A percentile compares a stretch with the other conserved stretches of the same genome.
Conservation (phyloP, 2,329 filamentous ascomycete species). For the Paracamarosporium sp. region DNA sequence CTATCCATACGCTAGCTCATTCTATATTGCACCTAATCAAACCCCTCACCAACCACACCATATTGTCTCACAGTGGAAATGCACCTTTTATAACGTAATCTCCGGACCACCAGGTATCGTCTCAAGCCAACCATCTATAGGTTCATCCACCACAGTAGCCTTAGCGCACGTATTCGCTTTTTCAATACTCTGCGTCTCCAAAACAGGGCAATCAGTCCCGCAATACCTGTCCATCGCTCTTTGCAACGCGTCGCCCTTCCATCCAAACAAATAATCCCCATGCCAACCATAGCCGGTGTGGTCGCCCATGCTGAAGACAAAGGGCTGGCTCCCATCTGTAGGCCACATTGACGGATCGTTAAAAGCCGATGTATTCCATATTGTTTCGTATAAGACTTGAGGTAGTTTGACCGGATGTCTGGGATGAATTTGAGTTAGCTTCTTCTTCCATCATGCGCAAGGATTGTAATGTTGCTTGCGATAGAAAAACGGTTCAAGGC, state of each 20-base stretch:
- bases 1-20: too few species aligned
- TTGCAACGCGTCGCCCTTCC: conserved; percentile 20
- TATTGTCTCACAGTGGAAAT: not conserved
- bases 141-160: conserved; percentile 13
- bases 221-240: conserved; percentile 18
- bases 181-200: conserved; percentile 24
- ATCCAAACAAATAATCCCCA: conserved; percentile 21
- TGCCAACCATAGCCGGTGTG: conserved; percentile 8
- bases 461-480: too few species aligned
- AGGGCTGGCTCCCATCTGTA: conserved; percentile 15
- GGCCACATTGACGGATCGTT: conserved; percentile 15
- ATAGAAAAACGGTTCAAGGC: too few species aligned
- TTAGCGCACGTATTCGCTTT: conserved; percentile 22
- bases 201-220: conserved; percentile 4
- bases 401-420: conserved; percentile 16
- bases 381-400: conserved; percentile 16
- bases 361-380: conserved; percentile 17
- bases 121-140: conserved; percentile 17
- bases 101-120: not conserved
- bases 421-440: not conserved
- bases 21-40: too few species aligned
- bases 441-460: too few species aligned
- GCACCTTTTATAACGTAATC: not conserved
- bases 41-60: too few species aligned
- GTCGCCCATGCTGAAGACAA: conserved; percentile 20